Percentiles rank a stretch among this genome's conserved stretches.
Conservation (phyloP, 306 rosid genomes). For the Vigna nakashimae region DNA sequence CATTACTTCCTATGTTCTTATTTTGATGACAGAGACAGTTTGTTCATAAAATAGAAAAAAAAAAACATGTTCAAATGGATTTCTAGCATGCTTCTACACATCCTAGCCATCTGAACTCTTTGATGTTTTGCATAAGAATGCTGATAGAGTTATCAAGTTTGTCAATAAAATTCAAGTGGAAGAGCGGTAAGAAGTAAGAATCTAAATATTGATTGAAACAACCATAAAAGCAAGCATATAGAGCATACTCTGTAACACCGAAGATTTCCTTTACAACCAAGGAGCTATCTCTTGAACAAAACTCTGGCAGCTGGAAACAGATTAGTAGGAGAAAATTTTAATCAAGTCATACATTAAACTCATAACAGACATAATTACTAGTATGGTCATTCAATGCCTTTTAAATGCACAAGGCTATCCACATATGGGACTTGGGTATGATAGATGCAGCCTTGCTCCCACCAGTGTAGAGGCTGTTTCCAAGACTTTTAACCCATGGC, state of each 20-base stretch:
- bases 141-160: not conserved
- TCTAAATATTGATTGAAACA: not conserved
- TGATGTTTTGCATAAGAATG: conserved; percentile 10
- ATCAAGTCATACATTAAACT: conserved; percentile 36
- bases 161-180: not conserved
- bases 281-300: conserved; percentile 87
- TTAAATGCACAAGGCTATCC: not conserved
- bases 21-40: not conserved
- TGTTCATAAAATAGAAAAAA: not conserved
- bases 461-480: not conserved
- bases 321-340: conserved; percentile 41
- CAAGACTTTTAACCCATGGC: not conserved
- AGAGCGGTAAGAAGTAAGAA: not conserved
- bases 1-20: not conserved
- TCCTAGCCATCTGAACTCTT: conserved; percentile 18
- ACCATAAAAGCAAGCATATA: conserved; percentile 35
- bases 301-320: conserved; percentile 77
- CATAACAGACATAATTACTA: conserved; percentile 32
- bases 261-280: conserved; percentile 87
- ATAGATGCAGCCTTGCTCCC: not conserved
- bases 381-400: not conserved
- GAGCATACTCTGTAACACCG: conserved; percentile 92
- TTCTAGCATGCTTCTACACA: conserved; percentile 19
- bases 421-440: not conserved
- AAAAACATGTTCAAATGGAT: conserved; percentile 3